Conservation (phyloP, 345 rosid genomes). For the Corchorus capsularis region DNA sequence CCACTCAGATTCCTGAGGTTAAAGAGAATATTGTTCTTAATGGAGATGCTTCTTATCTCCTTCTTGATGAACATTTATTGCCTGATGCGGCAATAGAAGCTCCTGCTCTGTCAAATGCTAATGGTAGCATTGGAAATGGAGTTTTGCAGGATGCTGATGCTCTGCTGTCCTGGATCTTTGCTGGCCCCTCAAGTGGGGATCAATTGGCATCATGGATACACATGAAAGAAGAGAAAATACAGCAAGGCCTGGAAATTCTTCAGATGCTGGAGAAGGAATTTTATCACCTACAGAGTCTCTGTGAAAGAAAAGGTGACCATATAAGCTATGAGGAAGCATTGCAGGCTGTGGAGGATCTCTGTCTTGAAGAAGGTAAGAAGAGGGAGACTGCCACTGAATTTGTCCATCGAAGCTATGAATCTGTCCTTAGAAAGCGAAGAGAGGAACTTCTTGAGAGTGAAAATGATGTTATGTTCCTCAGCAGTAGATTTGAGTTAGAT, state of each 20-base stretch:
- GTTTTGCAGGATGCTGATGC: constrained; percentile 45
- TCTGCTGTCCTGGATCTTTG: constrained; percentile 85
- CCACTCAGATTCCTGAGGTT: constrained; percentile 36
- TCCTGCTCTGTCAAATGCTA: constrained; percentile 35
- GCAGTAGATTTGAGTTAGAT: constrained; percentile 70
- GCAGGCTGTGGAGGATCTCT: constrained; percentile 80
- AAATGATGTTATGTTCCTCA: constrained; percentile 43
- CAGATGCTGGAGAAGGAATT: constrained; percentile 80
- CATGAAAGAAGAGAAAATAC: constrained; percentile 65
- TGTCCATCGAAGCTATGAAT: constrained; percentile 58
- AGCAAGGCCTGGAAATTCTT: constrained; percentile 75
- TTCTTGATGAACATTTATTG: constrained; percentile 60
- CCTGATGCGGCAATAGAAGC: constrained; percentile 31
- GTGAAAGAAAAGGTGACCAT: constrained; percentile 79
- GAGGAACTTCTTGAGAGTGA: constrained; percentile 62
- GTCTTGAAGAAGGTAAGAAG: constrained; percentile 83
- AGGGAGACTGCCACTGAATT: constrained; percentile 60
- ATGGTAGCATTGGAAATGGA: constrained; percentile 33
- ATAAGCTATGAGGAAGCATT: constrained; percentile 81
- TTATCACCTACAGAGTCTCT: constrained; percentile 70
- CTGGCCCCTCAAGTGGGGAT: constrained; percentile 70
- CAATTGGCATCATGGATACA: constrained; percentile 68
- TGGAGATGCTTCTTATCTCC: constrained; percentile 60
- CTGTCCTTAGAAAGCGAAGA: constrained; percentile 68
- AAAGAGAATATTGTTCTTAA: constrained; percentile 67